Evolutionary conservation across 83 land plant species (phyloP).

Genomic region (Picea engelmannii): DNA sequence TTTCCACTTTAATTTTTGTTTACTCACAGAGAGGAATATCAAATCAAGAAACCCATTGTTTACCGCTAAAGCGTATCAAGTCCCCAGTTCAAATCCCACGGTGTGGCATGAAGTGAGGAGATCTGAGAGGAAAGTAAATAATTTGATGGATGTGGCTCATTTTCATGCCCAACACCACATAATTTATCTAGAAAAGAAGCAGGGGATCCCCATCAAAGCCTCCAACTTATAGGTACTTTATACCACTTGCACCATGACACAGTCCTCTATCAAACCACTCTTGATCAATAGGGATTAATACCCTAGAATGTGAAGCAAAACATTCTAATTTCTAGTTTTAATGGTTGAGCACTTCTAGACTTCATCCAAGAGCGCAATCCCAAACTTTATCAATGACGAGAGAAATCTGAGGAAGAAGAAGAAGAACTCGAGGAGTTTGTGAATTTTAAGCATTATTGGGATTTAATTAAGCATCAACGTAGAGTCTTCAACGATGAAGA

Average conservation of each 20-base stretch:
- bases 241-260: conserved; percentile 85
- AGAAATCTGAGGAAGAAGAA: conserved; percentile 93
- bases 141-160: conserved; percentile 98
- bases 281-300: conserved; percentile 95
- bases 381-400: conserved; percentile 32
- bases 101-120: conserved; percentile 99
- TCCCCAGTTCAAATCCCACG: neutral
- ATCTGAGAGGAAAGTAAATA: conserved; percentile 97
- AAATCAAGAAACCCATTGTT: too few species aligned
- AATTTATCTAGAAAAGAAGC: conserved; percentile 82
- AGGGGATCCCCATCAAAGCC: conserved; percentile 93
- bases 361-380: conserved; percentile 79
- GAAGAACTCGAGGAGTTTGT: conserved; percentile 97
- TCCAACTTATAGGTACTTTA: conserved; percentile 72
- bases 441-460: conserved; percentile 99
- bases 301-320: conserved; percentile 97
- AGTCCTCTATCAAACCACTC: conserved; percentile 83
- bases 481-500: conserved; percentile 97
- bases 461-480: conserved; percentile 97
- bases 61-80: too few species aligned
- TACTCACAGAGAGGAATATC: too few species aligned
- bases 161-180: conserved; percentile 90
- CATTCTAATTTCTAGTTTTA: conserved; percentile 85
- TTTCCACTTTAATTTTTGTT: too few species aligned
- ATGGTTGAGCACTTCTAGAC: conserved; percentile 98